A percentile compares a stretch with the other conserved stretches of the same genome.
These are phyloP conservation scores for Ophiostoma fasciatum DNA, from an alignment of 2,329 filamentous ascomycete genomes.

Conservation along the genomic window DNA sequence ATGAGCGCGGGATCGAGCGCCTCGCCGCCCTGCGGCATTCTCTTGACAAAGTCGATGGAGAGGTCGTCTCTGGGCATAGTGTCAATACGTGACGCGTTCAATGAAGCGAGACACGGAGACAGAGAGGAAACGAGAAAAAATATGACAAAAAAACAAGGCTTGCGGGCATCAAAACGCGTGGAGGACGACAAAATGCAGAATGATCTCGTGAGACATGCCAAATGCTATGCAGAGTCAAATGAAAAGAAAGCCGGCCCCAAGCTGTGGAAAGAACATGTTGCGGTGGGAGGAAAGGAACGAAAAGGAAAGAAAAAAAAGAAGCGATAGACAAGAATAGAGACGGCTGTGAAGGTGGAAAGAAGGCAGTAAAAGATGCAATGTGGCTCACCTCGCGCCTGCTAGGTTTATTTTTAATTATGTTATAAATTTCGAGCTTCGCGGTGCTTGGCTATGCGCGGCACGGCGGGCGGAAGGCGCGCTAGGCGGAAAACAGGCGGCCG, in stretches of 20 bases:
- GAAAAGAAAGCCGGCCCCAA: too few relatives aligned
- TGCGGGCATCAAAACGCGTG: neutral
- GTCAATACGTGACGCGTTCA: too few relatives aligned
- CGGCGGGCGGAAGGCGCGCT: slow-evolving; percentile 6
- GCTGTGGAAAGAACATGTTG: slow-evolving; percentile 1
- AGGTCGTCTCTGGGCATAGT: slow-evolving; percentile 59
- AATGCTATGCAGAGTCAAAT: neutral
- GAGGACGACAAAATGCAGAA: neutral
- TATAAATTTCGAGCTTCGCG: neutral
- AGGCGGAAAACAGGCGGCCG: slow-evolving; percentile 6
- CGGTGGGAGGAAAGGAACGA: slow-evolving; percentile 3
- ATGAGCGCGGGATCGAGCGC: slow-evolving; percentile 51
- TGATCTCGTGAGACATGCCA: neutral
- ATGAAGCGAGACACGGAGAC: too few relatives aligned
- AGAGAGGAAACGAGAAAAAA: neutral
- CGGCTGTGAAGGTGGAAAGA: neutral
- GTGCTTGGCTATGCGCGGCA: neutral
- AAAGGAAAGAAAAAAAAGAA: slow-evolving; percentile 1
- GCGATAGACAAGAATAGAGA: neutral
- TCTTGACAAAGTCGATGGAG: slow-evolving; percentile 54
- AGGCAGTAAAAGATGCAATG: slow-evolving; percentile 4
- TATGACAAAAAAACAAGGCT: neutral
- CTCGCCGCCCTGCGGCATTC: slow-evolving; percentile 45
- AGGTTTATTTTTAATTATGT: neutral
- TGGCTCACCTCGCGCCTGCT: slow-evolving; percentile 11